A percentile compares a stretch with the other conserved stretches of the same genome.
Evolutionary conservation across 805 yeast genomes (phyloP).

Genomic region (Limtongozyma cylindracea): DNA sequence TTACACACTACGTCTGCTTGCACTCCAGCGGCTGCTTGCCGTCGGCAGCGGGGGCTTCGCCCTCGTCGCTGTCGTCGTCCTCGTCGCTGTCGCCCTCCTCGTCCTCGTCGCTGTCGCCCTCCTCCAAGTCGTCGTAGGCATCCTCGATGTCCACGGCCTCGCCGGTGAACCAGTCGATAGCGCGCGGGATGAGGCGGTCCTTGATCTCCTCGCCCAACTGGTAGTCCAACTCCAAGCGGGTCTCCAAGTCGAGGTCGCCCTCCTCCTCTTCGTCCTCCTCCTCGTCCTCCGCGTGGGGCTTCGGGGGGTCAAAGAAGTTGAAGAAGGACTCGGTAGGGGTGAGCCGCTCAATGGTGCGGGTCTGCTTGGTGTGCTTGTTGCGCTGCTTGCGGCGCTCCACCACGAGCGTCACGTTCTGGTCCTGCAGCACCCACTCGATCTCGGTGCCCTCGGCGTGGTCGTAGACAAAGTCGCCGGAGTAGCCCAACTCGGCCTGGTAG

Average conservation of each 20-base stretch:
- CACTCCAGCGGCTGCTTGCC: too few species aligned
- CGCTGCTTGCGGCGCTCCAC: slow-evolving; percentile 94
- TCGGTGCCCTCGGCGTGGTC: slow-evolving; percentile 88
- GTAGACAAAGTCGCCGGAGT: slow-evolving; percentile 88
- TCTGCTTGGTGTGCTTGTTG: slow-evolving; percentile 88
- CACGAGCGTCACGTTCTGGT: slow-evolving; percentile 57
- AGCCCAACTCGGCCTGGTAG: slow-evolving; percentile 84
- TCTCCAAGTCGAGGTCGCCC: slow-evolving; percentile 53
- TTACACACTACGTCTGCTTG: too few species aligned
- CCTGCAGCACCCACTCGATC: slow-evolving; percentile 65
- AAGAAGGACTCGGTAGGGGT: slow-evolving; percentile 91
- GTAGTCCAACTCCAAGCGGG: slow-evolving; percentile 73
- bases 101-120: slow-evolving; percentile 5
- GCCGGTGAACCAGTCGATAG: slow-evolving; percentile 97
- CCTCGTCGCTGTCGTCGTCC: slow-evolving; percentile 3
- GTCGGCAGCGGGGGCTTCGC: slow-evolving; percentile 6
- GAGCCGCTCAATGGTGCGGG: slow-evolving; percentile 83
- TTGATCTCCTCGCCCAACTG: slow-evolving; percentile 90
- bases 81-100: slow-evolving; percentile 2
- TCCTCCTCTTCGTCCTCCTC: slow-evolving; percentile 29
- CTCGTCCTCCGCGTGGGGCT: slow-evolving; percentile 22
- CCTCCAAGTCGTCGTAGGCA: slow-evolving; percentile 28
- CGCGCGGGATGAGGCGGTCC: slow-evolving; percentile 88
- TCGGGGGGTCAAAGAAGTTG: slow-evolving; percentile 89
- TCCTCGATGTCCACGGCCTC: slow-evolving; percentile 61